Conservation (phyloP, 1,284 basidiomycete genomes). For the Melampsora larici-populina region DNA sequence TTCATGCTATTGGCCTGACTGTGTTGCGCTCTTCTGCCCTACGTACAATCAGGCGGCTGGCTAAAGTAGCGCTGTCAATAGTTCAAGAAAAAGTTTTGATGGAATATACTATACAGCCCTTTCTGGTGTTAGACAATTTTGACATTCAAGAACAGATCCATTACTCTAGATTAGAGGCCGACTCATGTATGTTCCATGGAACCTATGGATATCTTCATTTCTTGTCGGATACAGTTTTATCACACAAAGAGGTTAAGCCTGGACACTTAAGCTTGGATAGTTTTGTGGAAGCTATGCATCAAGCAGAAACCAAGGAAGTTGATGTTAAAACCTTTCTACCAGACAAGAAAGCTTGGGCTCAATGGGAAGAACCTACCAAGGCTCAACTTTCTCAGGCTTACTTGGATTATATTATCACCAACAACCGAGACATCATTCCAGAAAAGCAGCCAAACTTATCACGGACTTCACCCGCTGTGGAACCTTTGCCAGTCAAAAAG, state of each 20-base stretch:
- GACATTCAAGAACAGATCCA: slow-evolving; percentile 23
- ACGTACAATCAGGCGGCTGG: neutral
- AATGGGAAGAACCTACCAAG: neutral
- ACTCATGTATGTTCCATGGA: slow-evolving; percentile 2
- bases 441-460: too few species aligned
- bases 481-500: neutral
- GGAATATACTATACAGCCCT: neutral
- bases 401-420: neutral
- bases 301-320: neutral
- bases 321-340: neutral
- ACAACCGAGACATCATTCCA: neutral
- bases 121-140: slow-evolving; percentile 22
- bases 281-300: neutral
- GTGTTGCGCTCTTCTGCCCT: slow-evolving; percentile 5
- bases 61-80: neutral
- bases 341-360: neutral
- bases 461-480: too few species aligned
- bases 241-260: neutral
- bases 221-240: neutral
- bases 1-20: slow-evolving; percentile 13
- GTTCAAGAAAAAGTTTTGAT: neutral
- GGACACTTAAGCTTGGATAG: neutral
- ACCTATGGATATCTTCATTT: slow-evolving; percentile 23
- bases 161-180: neutral
- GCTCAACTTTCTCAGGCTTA: slow-evolving; percentile 6